Conservation (phyloP, 768 basidiomycete species). For the Nidula microcarpa region DNA sequence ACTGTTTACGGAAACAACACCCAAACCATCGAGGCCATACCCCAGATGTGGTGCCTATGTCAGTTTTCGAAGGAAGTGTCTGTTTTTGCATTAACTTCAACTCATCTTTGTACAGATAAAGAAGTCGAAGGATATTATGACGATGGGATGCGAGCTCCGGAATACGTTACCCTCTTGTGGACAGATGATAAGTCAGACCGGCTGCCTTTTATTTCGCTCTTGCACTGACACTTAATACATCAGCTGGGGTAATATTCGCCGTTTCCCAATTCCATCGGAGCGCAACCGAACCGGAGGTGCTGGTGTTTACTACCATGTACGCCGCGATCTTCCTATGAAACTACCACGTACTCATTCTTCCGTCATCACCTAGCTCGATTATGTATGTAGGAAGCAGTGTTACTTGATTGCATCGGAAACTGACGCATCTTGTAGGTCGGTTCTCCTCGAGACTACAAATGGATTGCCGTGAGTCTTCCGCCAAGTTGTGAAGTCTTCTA, state of each 20-base stretch:
- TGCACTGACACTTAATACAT: neutral
- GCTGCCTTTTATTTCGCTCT: neutral
- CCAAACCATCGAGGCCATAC: slow-evolving; percentile 41
- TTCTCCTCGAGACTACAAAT: slow-evolving; percentile 65
- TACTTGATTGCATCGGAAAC: neutral
- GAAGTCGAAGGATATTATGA: slow-evolving; percentile 71
- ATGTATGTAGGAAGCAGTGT: slow-evolving; percentile 21
- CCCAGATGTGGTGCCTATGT: slow-evolving; percentile 68
- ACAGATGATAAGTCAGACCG: slow-evolving; percentile 62
- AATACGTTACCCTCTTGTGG: slow-evolving; percentile 67
- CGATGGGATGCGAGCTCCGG: slow-evolving; percentile 56
- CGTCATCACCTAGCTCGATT: slow-evolving; percentile 35
- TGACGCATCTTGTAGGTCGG: slow-evolving; percentile 42
- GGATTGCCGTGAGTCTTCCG: slow-evolving; percentile 47
- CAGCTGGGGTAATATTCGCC: slow-evolving; percentile 70
- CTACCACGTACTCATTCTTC: slow-evolving; percentile 1
- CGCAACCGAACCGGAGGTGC: slow-evolving; percentile 64
- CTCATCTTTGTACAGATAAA: slow-evolving; percentile 26
- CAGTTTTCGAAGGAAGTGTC: slow-evolving; percentile 5
- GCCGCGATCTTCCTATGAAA: slow-evolving; percentile 8
- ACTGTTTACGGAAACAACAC: slow-evolving; percentile 44
- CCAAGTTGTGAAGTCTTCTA: neutral
- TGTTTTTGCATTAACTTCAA: too few species aligned
- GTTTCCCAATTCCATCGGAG: slow-evolving; percentile 50
- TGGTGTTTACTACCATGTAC: slow-evolving; percentile 67